Percentiles rank a stretch among this genome's conserved stretches.
Evolutionary conservation across 768 basidiomycete species (phyloP).

Genomic region (Agrocybe chaxingu): DNA sequence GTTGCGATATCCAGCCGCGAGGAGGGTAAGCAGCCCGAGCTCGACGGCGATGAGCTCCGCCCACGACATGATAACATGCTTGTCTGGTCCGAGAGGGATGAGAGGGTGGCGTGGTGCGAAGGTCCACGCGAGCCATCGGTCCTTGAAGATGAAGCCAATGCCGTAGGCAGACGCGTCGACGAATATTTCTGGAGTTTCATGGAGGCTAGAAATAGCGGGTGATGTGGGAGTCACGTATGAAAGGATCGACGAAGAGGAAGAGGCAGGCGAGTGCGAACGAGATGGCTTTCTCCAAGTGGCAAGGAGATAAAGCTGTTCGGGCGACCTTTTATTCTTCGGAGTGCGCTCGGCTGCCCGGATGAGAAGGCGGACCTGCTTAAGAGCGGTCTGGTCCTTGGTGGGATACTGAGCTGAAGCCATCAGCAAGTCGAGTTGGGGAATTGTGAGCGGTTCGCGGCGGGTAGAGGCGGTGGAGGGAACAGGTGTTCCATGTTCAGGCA

Average conservation of each 20-base stretch:
- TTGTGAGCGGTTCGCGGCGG: neutral
- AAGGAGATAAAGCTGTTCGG: conserved; percentile 3
- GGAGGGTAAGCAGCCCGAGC: conserved; percentile 25
- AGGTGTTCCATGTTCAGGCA: too few relatives aligned
- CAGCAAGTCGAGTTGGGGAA: neutral
- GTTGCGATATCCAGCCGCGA: conserved; percentile 16
- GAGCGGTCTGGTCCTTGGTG: neutral
- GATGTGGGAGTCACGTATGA: neutral
- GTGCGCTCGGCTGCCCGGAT: conserved; percentile 6
- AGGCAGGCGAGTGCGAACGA: neutral
- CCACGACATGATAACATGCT: conserved; percentile 34
- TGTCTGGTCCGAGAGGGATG: conserved; percentile 13
- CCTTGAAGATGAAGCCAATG: conserved; percentile 28
- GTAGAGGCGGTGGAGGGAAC: too few relatives aligned
- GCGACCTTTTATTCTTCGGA: neutral
- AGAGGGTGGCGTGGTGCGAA: conserved; percentile 21
- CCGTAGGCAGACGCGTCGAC: conserved; percentile 22
- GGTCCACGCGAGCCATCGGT: conserved; percentile 32
- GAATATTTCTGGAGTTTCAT: conserved; percentile 7
- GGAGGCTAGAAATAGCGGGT: neutral
- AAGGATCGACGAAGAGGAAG: neutral
- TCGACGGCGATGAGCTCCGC: conserved; percentile 41
- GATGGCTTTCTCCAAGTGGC: neutral
- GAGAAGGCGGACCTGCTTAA: neutral
- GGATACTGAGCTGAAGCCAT: neutral